A percentile compares a stretch with the other conserved stretches of the same genome.
phyloP scores from a whole-genome alignment of 129 eudicot species.

The Helichrysum umbraculigerum region DNA sequence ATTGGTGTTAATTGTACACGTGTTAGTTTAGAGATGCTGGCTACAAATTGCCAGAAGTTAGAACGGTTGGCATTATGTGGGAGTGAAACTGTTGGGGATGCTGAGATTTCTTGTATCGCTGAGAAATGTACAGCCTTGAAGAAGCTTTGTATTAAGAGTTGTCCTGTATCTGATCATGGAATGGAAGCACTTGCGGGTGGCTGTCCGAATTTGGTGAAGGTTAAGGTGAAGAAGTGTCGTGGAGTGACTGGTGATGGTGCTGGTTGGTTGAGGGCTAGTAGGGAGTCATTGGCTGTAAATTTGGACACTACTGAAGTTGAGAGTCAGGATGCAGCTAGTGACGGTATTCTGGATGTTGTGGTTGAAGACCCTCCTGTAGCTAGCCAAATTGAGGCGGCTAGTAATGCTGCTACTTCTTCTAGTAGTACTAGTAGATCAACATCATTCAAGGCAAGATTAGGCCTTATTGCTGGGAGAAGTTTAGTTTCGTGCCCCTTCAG shows the following conservation, averaged over 20 bases:
- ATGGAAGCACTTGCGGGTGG: conserved; percentile 76
- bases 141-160: conserved; percentile 76
- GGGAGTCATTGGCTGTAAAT: conserved; percentile 59
- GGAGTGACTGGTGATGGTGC: conserved; percentile 66
- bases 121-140: conserved; percentile 64
- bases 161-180: conserved; percentile 74
- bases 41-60: conserved; percentile 54
- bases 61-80: conserved; percentile 77
- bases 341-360: conserved; percentile 39
- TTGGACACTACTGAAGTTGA: conserved; percentile 61
- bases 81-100: conserved; percentile 77
- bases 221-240: conserved; percentile 77
- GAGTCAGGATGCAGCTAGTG: conserved; percentile 49
- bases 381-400: conserved; percentile 30
- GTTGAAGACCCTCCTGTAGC: conserved; percentile 25
- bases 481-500: conserved; percentile 53
- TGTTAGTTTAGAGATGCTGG: conserved; percentile 52
- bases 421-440: conserved; percentile 45
- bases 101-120: conserved; percentile 70
- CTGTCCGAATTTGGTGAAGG: conserved; percentile 81
- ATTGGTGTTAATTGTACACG: conserved; percentile 69
- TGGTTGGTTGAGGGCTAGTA: conserved; percentile 64
- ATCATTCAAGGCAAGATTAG: conserved; percentile 62
- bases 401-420: conserved; percentile 47
- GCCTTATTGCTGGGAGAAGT: conserved; percentile 57